Percentiles rank a stretch among this genome's conserved stretches.
Evolutionary conservation across 257 asterid species (phyloP).

Genomic region (Voacanga thouarsii): DNA sequence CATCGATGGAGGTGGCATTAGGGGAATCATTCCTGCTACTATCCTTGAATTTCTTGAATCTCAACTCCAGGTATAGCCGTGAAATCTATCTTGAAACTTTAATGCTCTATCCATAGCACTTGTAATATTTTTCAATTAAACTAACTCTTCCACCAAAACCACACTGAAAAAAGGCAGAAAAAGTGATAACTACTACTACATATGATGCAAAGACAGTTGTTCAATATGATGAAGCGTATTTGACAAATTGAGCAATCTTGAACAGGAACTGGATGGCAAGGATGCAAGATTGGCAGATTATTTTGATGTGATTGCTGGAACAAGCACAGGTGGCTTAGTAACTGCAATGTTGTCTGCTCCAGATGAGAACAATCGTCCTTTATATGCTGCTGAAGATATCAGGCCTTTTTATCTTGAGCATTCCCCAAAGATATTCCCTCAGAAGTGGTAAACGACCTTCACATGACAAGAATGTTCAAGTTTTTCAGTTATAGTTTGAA

Average conservation of each 20-base stretch:
- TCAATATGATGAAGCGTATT: too few relatives aligned
- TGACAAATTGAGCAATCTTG: too few relatives aligned
- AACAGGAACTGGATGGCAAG: slow-evolving; percentile 49
- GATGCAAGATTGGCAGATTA: slow-evolving; percentile 56
- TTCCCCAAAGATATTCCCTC: slow-evolving; percentile 62
- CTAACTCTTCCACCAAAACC: too few relatives aligned
- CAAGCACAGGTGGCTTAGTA: slow-evolving; percentile 58
- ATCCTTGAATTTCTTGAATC: slow-evolving; percentile 45
- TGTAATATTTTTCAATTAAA: too few relatives aligned
- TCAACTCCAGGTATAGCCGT: slow-evolving; percentile 39
- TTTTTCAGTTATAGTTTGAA: too few relatives aligned
- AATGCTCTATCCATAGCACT: too few relatives aligned
- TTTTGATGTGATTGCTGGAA: slow-evolving; percentile 58
- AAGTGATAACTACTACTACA: too few relatives aligned
- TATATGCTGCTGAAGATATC: slow-evolving; percentile 55
- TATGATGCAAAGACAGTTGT: too few relatives aligned
- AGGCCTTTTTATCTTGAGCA: slow-evolving; percentile 54
- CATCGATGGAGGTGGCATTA: slow-evolving; percentile 57
- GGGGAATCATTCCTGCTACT: slow-evolving; percentile 48
- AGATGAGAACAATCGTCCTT: slow-evolving; percentile 42
- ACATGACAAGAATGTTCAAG: not conserved
- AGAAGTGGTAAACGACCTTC: slow-evolving; percentile 25
- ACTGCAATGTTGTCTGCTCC: slow-evolving; percentile 59
- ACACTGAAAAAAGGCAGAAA: too few relatives aligned
- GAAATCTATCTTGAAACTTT: too few relatives aligned